These are phyloP conservation scores for Infundibulicybe gibba DNA, from an alignment of 768 basidiomycete species.

Conservation along the genomic window DNA sequence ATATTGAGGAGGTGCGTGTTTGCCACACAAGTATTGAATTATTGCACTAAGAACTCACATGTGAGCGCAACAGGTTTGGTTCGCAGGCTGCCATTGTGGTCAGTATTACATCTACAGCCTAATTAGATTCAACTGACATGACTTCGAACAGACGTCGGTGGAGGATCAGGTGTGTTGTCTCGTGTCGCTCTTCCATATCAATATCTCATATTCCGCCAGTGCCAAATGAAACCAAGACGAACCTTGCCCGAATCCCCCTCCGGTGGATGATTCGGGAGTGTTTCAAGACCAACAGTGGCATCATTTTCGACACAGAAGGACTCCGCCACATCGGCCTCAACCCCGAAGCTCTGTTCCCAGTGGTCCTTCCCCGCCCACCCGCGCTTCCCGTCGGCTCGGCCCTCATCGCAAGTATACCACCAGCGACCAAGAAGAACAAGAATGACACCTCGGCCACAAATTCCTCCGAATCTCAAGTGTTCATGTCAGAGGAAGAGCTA, in stretches of 20 bases:
- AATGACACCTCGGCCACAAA: not conserved
- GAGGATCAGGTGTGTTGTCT: no score
- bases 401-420: slow-evolving; percentile 17
- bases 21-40: not conserved
- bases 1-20: slow-evolving; percentile 59
- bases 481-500: slow-evolving; percentile 45
- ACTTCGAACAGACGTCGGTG: no score
- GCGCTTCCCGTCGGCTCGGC: slow-evolving; percentile 12
- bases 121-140: no score
- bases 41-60: no score
- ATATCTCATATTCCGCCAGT: slow-evolving; percentile 22
- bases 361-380: slow-evolving; percentile 25
- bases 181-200: no score
- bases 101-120: no score
- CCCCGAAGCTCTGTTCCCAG: slow-evolving; percentile 29
- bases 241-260: no score
- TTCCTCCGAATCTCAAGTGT: not conserved
- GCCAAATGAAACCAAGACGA: slow-evolving; percentile 32
- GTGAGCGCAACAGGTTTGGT: no score
- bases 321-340: slow-evolving; percentile 41
- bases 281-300: no score
- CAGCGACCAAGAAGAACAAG: not conserved
- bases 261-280: no score
- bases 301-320: no score
- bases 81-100: no score